A percentile compares a stretch with the other conserved stretches of the same genome.
Conservation (phyloP, 306 rosid species). For the Oxytropis ochrocephala region DNA sequence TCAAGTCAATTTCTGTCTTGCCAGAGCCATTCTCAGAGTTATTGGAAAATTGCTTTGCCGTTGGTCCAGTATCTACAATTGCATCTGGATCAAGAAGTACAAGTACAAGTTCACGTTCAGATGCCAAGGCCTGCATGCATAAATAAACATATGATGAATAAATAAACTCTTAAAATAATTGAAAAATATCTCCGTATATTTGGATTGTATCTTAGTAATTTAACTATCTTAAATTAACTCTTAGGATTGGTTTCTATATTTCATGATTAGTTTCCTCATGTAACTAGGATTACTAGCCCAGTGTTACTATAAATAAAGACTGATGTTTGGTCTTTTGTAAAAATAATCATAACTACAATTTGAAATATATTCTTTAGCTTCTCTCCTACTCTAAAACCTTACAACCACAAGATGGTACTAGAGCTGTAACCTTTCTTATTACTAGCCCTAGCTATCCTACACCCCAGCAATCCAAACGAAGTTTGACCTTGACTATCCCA, state of each 20-base stretch:
- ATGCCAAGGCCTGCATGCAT: slow-evolving; percentile 80
- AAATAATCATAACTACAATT: background rate
- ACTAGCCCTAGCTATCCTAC: no score
- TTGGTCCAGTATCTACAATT: slow-evolving; percentile 45
- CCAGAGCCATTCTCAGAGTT: slow-evolving; percentile 44
- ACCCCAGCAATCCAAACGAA: background rate
- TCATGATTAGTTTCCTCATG: background rate
- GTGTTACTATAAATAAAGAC: background rate
- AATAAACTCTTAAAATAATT: background rate
- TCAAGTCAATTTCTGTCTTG: slow-evolving; percentile 68
- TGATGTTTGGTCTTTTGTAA: background rate
- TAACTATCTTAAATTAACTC: background rate
- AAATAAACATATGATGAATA: background rate
- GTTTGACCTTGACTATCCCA: background rate
- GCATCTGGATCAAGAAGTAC: slow-evolving; percentile 81
- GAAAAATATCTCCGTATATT: background rate
- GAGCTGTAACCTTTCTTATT: background rate
- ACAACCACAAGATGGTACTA: background rate
- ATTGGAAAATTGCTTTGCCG: slow-evolving; percentile 46
- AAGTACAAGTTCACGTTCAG: slow-evolving; percentile 92
- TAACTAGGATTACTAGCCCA: background rate
- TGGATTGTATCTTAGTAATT: background rate
- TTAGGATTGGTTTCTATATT: background rate
- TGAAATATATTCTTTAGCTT: background rate
- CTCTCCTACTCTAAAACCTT: background rate